phyloP scores from a whole-genome alignment of 2,329 filamentous ascomycete genomes.

The Trichoderma aggressivum region DNA sequence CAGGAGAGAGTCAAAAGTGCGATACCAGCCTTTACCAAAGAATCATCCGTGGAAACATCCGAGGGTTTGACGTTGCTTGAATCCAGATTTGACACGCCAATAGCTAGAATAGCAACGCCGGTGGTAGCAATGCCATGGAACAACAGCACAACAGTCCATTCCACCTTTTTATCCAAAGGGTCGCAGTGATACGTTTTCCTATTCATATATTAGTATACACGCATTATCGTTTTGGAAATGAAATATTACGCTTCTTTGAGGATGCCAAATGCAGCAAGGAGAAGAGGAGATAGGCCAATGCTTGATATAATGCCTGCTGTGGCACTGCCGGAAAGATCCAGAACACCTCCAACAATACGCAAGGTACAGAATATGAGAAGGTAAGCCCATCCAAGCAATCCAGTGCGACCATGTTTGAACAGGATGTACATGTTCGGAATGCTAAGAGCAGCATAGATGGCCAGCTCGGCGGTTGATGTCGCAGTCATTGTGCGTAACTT shows the following conservation, averaged over 20 bases:
- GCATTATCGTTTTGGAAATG: not conserved
- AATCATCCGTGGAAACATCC: not conserved
- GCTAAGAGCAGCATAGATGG: not conserved
- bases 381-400: not conserved
- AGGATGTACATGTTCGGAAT: not conserved
- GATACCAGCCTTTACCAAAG: not conserved
- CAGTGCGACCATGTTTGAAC: not conserved
- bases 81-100: not conserved
- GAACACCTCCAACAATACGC: not conserved
- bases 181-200: not conserved
- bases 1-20: not conserved
- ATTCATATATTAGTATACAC: not conserved
- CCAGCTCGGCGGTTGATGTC: conserved; percentile 26
- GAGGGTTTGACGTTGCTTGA: not conserved
- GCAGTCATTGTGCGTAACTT: conserved; percentile 17
- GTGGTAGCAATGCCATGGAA: not conserved
- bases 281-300: not conserved
- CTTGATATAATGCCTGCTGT: not conserved
- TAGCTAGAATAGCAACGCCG: not conserved
- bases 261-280: not conserved
- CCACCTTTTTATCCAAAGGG: not conserved
- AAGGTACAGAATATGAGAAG: not conserved
- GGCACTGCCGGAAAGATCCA: not conserved
- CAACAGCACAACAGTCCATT: not conserved
- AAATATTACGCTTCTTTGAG: not conserved